Evolutionary conservation across 108 stramenopile species (phyloP).

Genomic region (Cyclotella choctawhatcheeana): DNA sequence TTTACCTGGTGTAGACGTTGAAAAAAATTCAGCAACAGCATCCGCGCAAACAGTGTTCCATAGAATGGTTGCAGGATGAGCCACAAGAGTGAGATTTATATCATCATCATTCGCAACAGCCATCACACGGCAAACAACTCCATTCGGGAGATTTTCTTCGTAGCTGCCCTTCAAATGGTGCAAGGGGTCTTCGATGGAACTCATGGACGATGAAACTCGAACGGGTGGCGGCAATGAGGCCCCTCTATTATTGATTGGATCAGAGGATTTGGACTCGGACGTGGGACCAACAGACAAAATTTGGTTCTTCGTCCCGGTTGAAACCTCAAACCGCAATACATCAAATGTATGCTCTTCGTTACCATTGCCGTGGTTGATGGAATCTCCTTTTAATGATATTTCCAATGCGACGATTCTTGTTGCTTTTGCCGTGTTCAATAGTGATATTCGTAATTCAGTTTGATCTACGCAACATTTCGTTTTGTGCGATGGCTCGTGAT

Average conservation of each 20-base stretch:
- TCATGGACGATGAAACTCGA: conserved; percentile 1
- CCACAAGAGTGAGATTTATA: conserved; percentile 58
- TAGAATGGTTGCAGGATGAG: conserved; percentile 76
- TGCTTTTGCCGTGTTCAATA: conserved; percentile 12
- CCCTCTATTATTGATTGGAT: conserved; percentile 4
- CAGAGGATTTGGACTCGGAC: conserved; percentile 2
- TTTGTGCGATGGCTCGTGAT: neutral
- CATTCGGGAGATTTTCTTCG: conserved; percentile 57
- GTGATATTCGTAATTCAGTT: conserved; percentile 17
- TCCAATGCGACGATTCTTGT: conserved; percentile 43
- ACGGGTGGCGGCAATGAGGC: neutral
- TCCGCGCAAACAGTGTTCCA: conserved; percentile 76
- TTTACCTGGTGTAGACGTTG: conserved; percentile 34
- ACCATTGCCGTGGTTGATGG: conserved; percentile 59
- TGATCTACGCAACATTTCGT: conserved; percentile 17
- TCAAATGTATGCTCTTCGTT: conserved; percentile 69
- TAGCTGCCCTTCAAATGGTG: neutral
- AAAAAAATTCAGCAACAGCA: conserved; percentile 66
- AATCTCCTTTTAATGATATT: conserved; percentile 42
- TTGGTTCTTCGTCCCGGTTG: conserved; percentile 19
- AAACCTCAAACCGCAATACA: conserved; percentile 59
- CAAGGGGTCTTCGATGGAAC: conserved; percentile 3
- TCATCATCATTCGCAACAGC: conserved; percentile 47
- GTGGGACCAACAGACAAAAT: conserved; percentile 37
- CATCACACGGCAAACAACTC: conserved; percentile 67